Conservation (phyloP, 2,329 filamentous ascomycete genomes). For the Monilinia vaccinii-corymbosi region DNA sequence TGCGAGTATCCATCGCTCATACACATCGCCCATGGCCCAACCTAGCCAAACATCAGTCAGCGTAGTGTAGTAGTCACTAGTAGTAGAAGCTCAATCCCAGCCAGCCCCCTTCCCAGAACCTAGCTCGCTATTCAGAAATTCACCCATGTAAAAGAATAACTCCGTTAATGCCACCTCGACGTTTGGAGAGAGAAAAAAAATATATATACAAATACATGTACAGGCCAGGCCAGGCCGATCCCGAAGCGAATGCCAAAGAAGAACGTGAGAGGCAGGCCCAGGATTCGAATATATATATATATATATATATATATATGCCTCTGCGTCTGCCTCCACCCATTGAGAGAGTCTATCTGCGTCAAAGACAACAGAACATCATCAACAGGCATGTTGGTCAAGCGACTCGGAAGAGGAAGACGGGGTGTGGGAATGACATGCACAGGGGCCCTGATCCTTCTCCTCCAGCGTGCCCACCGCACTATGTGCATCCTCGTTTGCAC, state of each 20-base stretch:
- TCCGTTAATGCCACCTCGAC: not conserved
- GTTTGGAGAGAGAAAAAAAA: too few relatives aligned
- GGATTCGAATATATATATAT: not conserved
- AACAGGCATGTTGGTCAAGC: not conserved
- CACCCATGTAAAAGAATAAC: too few relatives aligned
- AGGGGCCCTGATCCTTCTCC: not conserved
- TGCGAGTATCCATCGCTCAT: not conserved
- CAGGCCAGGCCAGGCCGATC: not conserved
- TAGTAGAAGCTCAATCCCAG: not conserved
- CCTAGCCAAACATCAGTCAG: too few relatives aligned
- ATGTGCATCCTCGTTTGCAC: not conserved
- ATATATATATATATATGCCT: too few relatives aligned
- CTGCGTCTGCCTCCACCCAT: not conserved
- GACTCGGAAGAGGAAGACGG: not conserved
- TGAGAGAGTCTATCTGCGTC: too few relatives aligned
- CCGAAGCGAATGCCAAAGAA: not conserved
- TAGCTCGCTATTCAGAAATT: not conserved
- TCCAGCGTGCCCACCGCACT: not conserved
- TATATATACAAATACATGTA: too few relatives aligned
- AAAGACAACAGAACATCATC: not conserved
- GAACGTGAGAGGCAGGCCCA: not conserved
- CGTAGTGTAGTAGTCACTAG: too few relatives aligned
- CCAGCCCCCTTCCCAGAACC: not conserved
- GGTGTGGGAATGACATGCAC: not conserved
- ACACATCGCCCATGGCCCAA: not conserved